phyloP scores from a whole-genome alignment of 164 flowering plant species.

The Nelumbo lutea region DNA sequence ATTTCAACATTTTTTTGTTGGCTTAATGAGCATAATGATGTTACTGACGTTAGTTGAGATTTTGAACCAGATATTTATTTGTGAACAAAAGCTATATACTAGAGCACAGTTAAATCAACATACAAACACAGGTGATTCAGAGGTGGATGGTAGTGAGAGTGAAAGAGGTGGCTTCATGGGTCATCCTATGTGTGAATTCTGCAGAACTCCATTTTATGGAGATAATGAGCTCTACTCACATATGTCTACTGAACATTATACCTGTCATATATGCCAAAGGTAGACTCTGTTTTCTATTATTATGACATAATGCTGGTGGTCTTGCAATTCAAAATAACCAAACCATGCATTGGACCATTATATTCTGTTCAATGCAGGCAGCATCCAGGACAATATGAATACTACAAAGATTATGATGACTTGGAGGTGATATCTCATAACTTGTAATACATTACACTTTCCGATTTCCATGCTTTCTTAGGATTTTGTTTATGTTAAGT shows the following conservation, averaged over 20 bases:
- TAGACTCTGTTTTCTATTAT: slow-evolving; percentile 17
- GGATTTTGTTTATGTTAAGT: background rate
- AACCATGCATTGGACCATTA: background rate
- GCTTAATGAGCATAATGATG: background rate
- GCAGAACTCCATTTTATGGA: slow-evolving; percentile 80
- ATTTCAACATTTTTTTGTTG: too few species aligned
- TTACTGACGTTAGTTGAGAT: background rate
- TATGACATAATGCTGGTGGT: background rate
- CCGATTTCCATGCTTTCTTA: background rate
- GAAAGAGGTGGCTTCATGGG: slow-evolving; percentile 94
- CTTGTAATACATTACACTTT: background rate
- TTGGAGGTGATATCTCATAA: slow-evolving; percentile 53
- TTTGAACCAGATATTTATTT: slow-evolving; percentile 70
- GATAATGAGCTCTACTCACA: slow-evolving; percentile 89
- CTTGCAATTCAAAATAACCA: background rate
- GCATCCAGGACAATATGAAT: slow-evolving; percentile 89
- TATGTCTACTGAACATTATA: slow-evolving; percentile 90
- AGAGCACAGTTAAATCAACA: slow-evolving; percentile 81
- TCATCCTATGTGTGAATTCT: slow-evolving; percentile 91
- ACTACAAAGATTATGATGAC: slow-evolving; percentile 83
- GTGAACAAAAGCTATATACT: slow-evolving; percentile 90
- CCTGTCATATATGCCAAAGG: slow-evolving; percentile 96
- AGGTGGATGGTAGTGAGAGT: slow-evolving; percentile 91
- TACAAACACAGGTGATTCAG: slow-evolving; percentile 77
- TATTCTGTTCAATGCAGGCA: slow-evolving; percentile 46